Evolutionary conservation across 345 rosid genomes (phyloP), one percentile per base, ranked within the genome.

Genomic region (Populus deltoides): DNA sequence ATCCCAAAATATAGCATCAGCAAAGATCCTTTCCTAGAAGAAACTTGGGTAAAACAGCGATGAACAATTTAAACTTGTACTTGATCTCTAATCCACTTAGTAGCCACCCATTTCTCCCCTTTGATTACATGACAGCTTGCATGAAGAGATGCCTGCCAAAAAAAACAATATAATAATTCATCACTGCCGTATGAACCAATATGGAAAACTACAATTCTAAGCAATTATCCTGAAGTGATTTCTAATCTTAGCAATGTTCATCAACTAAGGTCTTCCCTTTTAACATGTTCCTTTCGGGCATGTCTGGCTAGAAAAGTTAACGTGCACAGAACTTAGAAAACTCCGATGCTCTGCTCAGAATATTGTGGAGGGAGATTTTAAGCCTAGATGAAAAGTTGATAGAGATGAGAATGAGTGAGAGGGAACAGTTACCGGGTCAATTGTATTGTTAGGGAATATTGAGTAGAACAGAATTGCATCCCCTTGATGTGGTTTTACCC

Each of bases 391-490:
- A 7, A 18, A 24, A 9, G 36, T 53, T 12, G 24, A 36, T 9
- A 5, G 29, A 4, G 65, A 63, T 7, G 57, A 15, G 43, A 75
- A 20, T 18, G 2, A 67, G 29, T 7, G 22, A 35, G 6, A 47
- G 65, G 25, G 29, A 39, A 53, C 47, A 80, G n/a, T 70, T 59
- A 88, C 93, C 22, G 75, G 81, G 77, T 93, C 92, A 41, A 91
- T 90, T 27, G 94, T 89, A 59, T 80, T 73, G 68, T 93, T 93
- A 31, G 92, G 89, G 41, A 83, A 79, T 55, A 89, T 12, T 1
- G 94, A 91, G 82, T 88, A 90, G 75, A 91, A 93, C 15, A 90
- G 79, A 80, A 91, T 81, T 25, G 88, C 95, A 75, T 91, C 97
- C 31, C 95, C 95, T 82, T 53, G 82, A 13, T 77, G 86, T 12